Percentiles rank a stretch among this genome's conserved stretches.
These are phyloP conservation scores for Leccinum obscurum DNA, from an alignment of 768 basidiomycete species.

Conservation along the genomic window DNA sequence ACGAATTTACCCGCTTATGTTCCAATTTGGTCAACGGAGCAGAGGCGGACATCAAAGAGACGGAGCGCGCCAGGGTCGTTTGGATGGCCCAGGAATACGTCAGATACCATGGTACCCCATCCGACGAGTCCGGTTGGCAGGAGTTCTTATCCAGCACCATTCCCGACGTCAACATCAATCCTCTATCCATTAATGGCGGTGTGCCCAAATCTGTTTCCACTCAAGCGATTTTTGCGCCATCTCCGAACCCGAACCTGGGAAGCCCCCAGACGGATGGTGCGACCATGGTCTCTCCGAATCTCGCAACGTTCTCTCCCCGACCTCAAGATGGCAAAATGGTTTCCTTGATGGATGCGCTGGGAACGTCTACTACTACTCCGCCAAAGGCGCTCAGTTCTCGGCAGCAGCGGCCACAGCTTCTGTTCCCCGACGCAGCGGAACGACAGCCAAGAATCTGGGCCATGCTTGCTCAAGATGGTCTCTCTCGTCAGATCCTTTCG, in stretches of 20 bases:
- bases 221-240: conserved; percentile 52
- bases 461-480: conserved; percentile 60
- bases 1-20: conserved; percentile 69
- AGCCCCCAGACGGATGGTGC: conserved; percentile 19
- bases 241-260: conserved; percentile 42
- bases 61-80: conserved; percentile 46
- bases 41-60: conserved; percentile 37
- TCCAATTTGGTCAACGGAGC: conserved; percentile 63
- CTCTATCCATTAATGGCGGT: conserved; percentile 26
- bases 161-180: conserved; percentile 38
- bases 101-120: conserved; percentile 53
- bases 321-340: conserved; percentile 44
- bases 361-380: conserved; percentile 22
- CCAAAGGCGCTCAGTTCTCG: conserved; percentile 26
- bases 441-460: conserved; percentile 45
- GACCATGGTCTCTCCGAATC: conserved; percentile 40
- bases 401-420: conserved; percentile 25
- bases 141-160: conserved; percentile 55
- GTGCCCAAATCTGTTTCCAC: conserved; percentile 50
- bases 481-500: conserved; percentile 66
- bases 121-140: conserved; percentile 55
- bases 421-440: conserved; percentile 23
- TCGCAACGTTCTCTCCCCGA: conserved; percentile 54
- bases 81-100: conserved; percentile 73
- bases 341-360: conserved; percentile 49